These are phyloP conservation scores for Xylariaceae sp. DNA, from an alignment of 2,329 filamentous ascomycete genomes.

Conservation along the genomic window DNA sequence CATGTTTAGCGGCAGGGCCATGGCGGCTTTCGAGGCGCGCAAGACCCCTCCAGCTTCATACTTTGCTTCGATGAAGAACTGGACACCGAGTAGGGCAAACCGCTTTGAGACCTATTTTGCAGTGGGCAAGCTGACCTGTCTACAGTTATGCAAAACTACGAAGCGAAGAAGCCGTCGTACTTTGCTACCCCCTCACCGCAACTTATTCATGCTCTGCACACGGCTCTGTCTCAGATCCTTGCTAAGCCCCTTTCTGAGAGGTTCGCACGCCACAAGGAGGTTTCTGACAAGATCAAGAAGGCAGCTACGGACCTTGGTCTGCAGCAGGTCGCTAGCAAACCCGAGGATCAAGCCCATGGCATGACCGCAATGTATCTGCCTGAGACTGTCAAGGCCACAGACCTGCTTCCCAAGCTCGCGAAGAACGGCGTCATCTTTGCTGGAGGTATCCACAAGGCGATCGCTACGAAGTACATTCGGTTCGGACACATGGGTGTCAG, in stretches of 20 bases:
- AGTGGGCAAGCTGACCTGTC: slow-evolving; percentile 15
- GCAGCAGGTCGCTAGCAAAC: slow-evolving; percentile 77
- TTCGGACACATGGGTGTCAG: slow-evolving; percentile 98
- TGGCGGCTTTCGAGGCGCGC: slow-evolving; percentile 72
- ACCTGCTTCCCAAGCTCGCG: slow-evolving; percentile 77
- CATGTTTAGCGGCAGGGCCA: slow-evolving; percentile 85
- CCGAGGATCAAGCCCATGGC: slow-evolving; percentile 87
- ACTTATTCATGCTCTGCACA: slow-evolving; percentile 87
- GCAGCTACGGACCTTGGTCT: slow-evolving; percentile 74
- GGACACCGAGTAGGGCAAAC: slow-evolving; percentile 70
- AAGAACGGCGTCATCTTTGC: slow-evolving; percentile 92
- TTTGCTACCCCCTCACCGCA: slow-evolving; percentile 96
- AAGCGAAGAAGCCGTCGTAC: slow-evolving; percentile 95
- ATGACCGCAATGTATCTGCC: slow-evolving; percentile 98
- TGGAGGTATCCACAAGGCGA: slow-evolving; percentile 92
- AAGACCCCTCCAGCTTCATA: slow-evolving; percentile 81
- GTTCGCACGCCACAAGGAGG: slow-evolving; percentile 73
- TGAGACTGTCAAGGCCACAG: slow-evolving; percentile 71
- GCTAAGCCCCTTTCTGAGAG: slow-evolving; percentile 73
- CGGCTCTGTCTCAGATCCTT: slow-evolving; percentile 78
- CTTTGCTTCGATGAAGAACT: slow-evolving; percentile 96
- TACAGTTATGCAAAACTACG: slow-evolving; percentile 97
- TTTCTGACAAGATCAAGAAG: slow-evolving; percentile 82
- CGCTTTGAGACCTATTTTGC: background rate
- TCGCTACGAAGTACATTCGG: slow-evolving; percentile 86